These are phyloP conservation scores for Fusarium sp. DNA, from an alignment of 2,329 filamentous ascomycete genomes.

Conservation along the genomic window DNA sequence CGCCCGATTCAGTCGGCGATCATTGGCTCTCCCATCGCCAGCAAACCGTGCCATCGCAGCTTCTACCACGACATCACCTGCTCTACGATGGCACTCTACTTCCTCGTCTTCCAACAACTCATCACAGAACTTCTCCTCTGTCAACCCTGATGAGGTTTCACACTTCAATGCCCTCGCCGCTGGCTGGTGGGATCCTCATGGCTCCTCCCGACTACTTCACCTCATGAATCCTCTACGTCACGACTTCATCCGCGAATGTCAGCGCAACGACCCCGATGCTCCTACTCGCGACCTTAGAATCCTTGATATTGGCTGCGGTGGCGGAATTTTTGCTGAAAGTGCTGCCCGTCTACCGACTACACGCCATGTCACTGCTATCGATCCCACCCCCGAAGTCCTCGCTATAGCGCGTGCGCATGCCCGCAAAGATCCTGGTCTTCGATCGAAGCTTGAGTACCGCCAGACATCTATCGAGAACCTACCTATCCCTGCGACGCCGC, in stretches of 20 bases:
- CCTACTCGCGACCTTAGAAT: conserved; percentile 66
- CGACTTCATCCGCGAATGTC: conserved; percentile 85
- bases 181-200: conserved; percentile 97
- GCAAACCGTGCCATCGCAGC: conserved; percentile 9
- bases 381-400: conserved; percentile 80
- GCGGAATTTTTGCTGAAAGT: conserved; percentile 94
- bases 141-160: conserved; percentile 88
- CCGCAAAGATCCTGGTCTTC: conserved; percentile 75
- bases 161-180: conserved; percentile 95
- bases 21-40: conserved; percentile 13
- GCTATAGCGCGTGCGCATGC: conserved; percentile 81
- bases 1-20: conserved; percentile 15
- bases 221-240: conserved; percentile 98
- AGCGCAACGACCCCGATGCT: conserved; percentile 60
- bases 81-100: conserved; percentile 38
- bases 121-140: conserved; percentile 67
- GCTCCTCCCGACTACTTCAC: conserved; percentile 90
- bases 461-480: conserved; percentile 83
- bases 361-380: conserved; percentile 76
- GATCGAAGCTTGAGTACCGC: conserved; percentile 74
- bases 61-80: conserved; percentile 3
- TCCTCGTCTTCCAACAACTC: conserved; percentile 25
- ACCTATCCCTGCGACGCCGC: conserved; percentile 51
- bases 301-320: conserved; percentile 94
- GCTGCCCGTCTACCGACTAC: conserved; percentile 76